Base-by-base conservation (phyloP, 306 rosid genomes). In the Fragaria vesca region DNA sequence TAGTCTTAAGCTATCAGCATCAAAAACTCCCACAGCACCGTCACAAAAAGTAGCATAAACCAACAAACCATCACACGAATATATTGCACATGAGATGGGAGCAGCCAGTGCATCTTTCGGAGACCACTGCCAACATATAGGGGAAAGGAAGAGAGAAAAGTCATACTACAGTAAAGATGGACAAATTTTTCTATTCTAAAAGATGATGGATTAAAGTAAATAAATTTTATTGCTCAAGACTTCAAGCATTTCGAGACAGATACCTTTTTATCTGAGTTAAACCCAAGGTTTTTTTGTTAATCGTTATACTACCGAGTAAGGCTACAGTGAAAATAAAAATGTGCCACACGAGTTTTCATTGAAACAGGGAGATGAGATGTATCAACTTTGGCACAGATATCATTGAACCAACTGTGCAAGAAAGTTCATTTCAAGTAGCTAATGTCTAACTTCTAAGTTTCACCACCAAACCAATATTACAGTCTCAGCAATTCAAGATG, bases 11-110 rank as follows among this genome's bases (percentile, higher is more conserved):
- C 80, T 74, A 78, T 81, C 88, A 42, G 76, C 85, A 40, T 84
- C 85, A 30, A 84, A 75, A 55, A 84, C 88, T 50, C 83, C 88
- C 50, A 84, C 82, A 26, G 83, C 85, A 16, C 88, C 85, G 2
- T 84, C 88, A 54, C 75, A 81, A 66, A 84, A 84, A 0, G 85
- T 54, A 40, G 74, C 76, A 50, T 77, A 81, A 26, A 84, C 81
- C 67, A 84, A 69, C 48, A 81, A 45, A 78, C 88, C 81, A 58
- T 84, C 88, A 9, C 88, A 84, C 47, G 88, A 84, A 75, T 84
- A 84, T 74, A 84, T 78, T 63, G 88, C 88, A 78, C 88, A 78
- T 47, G 88, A 84, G 74, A 84, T 84, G 77, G 80, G 73, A 69
- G 83, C 83, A 1, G 83, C 6, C 0, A 78, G 76, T 45, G 85